These are phyloP conservation scores for Sclerotinia nivalis DNA, from an alignment of 2,329 filamentous ascomycete species.

Conservation along the genomic window DNA sequence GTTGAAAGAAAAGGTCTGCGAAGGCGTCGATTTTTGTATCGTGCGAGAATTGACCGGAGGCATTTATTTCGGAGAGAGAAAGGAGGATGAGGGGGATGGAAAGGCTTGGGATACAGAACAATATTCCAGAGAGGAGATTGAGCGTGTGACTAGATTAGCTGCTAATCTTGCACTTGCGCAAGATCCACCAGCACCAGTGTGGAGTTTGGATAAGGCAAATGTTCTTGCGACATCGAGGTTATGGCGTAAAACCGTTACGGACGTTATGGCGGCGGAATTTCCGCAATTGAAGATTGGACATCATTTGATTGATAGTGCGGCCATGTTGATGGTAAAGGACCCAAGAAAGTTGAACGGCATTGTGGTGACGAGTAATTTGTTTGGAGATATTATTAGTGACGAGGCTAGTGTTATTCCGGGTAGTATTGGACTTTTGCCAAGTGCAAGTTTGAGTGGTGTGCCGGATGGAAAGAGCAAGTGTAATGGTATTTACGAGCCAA, in stretches of 20 bases:
- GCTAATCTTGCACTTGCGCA: slow-evolving; percentile 77
- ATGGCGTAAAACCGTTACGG: slow-evolving; percentile 84
- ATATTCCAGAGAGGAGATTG: slow-evolving; percentile 82
- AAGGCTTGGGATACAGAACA: slow-evolving; percentile 81
- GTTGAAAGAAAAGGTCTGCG: slow-evolving; percentile 81
- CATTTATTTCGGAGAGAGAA: slow-evolving; percentile 92
- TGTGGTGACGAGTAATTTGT: slow-evolving; percentile 89
- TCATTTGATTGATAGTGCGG: slow-evolving; percentile 93
- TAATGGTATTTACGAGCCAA: slow-evolving; percentile 97
- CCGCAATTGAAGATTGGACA: slow-evolving; percentile 81
- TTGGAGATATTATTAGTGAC: slow-evolving; percentile 94
- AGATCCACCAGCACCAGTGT: slow-evolving; percentile 75
- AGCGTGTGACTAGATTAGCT: slow-evolving; percentile 81
- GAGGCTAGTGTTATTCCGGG: slow-evolving; percentile 95
- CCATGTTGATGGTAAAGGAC: slow-evolving; percentile 97
- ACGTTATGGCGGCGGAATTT: slow-evolving; percentile 86
- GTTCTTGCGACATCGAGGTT: slow-evolving; percentile 86
- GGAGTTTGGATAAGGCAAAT: slow-evolving; percentile 94
- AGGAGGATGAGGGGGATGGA: slow-evolving; percentile 74
- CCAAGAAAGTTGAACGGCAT: slow-evolving; percentile 85
- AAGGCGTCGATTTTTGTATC: slow-evolving; percentile 87
- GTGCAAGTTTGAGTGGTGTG: slow-evolving; percentile 81
- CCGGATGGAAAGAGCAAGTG: slow-evolving; percentile 82
- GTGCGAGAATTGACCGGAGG: slow-evolving; percentile 90
- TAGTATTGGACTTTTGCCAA: slow-evolving; percentile 82